A percentile compares a stretch with the other conserved stretches of the same genome.
Evolutionary conservation across 805 yeast genomes (phyloP).

Genomic region (Brettanomyces naardenensis): DNA sequence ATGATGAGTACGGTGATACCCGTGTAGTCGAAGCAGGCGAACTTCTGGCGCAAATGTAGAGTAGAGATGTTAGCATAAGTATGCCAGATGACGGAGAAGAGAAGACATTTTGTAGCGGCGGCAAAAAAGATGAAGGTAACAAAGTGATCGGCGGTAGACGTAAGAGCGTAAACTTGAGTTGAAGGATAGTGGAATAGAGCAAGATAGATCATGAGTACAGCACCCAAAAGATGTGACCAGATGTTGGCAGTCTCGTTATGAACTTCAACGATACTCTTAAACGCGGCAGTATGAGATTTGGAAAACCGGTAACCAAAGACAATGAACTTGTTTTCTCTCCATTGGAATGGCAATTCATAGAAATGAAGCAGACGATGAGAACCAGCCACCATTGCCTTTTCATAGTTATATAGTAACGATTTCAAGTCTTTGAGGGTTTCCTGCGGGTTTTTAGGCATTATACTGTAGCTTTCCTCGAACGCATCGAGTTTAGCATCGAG

Average conservation of each 20-base stretch:
- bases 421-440: slow-evolving; percentile 22
- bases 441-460: slow-evolving; percentile 19
- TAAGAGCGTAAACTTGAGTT: slow-evolving; percentile 39
- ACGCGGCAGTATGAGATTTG: slow-evolving; percentile 49
- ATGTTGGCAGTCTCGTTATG: slow-evolving; percentile 92
- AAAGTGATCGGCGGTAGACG: slow-evolving; percentile 33
- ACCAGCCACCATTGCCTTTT: slow-evolving; percentile 37
- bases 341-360: slow-evolving; percentile 82
- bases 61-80: slow-evolving; percentile 76
- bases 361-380: slow-evolving; percentile 51
- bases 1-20: slow-evolving; percentile 89
- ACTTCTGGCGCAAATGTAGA: slow-evolving; percentile 52
- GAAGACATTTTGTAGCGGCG: slow-evolving; percentile 70
- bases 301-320: slow-evolving; percentile 81
- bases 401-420: slow-evolving; percentile 38
- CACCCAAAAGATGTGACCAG: slow-evolving; percentile 85
- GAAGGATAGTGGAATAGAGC: slow-evolving; percentile 56
- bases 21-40: slow-evolving; percentile 91
- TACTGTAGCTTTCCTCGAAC: slow-evolving; percentile 27
- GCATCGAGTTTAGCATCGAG: slow-evolving; percentile 33
- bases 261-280: slow-evolving; percentile 47
- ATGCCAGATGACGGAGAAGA: slow-evolving; percentile 85
- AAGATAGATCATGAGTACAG: slow-evolving; percentile 47
- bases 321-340: slow-evolving; percentile 89
- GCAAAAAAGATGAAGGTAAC: slow-evolving; percentile 57